These are phyloP conservation scores for Erodium moschatum DNA, from an alignment of 441 rosid species.

Conservation along the genomic window DNA sequence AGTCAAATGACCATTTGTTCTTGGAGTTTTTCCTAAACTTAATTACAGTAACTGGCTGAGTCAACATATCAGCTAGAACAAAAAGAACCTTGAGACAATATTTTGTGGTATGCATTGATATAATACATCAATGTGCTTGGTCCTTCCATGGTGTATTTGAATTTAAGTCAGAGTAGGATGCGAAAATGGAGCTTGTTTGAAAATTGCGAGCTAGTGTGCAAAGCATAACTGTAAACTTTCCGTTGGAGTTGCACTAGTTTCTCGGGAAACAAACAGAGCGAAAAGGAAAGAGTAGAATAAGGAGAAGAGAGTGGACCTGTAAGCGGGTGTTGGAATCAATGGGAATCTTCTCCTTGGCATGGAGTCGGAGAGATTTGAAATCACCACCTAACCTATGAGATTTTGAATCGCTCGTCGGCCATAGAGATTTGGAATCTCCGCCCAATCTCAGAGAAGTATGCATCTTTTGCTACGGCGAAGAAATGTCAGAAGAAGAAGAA, in stretches of 20 bases:
- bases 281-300: constrained; percentile 7
- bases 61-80: background rate
- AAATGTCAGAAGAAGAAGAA: background rate
- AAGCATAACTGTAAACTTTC: background rate
- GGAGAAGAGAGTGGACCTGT: constrained; percentile 39
- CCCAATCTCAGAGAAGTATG: constrained; percentile 74
- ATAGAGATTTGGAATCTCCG: constrained; percentile 49
- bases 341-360: constrained; percentile 72
- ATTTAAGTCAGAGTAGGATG: background rate
- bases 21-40: too few relatives aligned
- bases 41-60: background rate
- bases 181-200: background rate
- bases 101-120: background rate
- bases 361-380: constrained; percentile 33
- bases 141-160: too few relatives aligned
- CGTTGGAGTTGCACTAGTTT: background rate
- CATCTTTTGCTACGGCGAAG: constrained; percentile 29
- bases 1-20: too few relatives aligned
- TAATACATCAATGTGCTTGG: background rate
- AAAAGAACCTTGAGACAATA: background rate
- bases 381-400: constrained; percentile 9
- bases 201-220: background rate
- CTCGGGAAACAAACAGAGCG: background rate
- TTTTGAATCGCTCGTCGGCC: constrained; percentile 1
- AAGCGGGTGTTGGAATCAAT: constrained; percentile 53